These are phyloP conservation scores for Chionographis japonica DNA, from an alignment of 106 monocot species.

Conservation along the genomic window DNA sequence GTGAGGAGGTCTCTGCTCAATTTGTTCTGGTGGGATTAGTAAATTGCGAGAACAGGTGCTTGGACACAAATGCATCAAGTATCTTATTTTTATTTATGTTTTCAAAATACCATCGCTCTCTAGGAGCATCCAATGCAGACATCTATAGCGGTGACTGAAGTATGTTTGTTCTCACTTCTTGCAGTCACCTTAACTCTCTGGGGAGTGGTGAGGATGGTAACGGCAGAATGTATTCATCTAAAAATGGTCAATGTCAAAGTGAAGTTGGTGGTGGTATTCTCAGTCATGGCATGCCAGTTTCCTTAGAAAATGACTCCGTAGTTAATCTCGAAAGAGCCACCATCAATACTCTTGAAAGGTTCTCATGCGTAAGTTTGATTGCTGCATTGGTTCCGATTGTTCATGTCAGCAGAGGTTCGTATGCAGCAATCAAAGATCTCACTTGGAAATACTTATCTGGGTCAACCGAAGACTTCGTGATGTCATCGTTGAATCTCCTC, in stretches of 20 bases:
- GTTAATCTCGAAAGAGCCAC: slow-evolving; percentile 4
- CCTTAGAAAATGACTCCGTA: slow-evolving; percentile 7
- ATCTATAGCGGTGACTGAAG: neutral
- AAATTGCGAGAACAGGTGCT: slow-evolving; percentile 19
- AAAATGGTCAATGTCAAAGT: slow-evolving; percentile 12
- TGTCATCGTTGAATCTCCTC: slow-evolving; percentile 66
- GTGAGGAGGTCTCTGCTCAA: slow-evolving; percentile 44
- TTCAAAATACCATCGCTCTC: neutral
- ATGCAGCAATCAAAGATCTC: slow-evolving; percentile 36
- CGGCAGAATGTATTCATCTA: neutral
- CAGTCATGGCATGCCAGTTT: slow-evolving; percentile 1
- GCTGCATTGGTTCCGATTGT: slow-evolving; percentile 33
- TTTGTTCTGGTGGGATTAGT: slow-evolving; percentile 35
- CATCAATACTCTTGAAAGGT: slow-evolving; percentile 1
- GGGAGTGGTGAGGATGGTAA: slow-evolving; percentile 2
- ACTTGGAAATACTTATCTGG: slow-evolving; percentile 30
- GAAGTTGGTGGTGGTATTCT: slow-evolving; percentile 1
- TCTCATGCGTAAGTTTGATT: slow-evolving; percentile 17
- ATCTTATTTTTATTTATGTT: slow-evolving; percentile 11
- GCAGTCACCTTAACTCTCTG: slow-evolving; percentile 7
- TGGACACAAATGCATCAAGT: slow-evolving; percentile 22
- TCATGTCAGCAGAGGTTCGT: slow-evolving; percentile 26
- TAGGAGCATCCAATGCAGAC: neutral
- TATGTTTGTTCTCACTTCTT: slow-evolving; percentile 1
- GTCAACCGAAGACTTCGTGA: slow-evolving; percentile 63